Conservation (phyloP, 2,329 filamentous ascomycete genomes). For the Paraphaeosphaeria sporulosa region DNA sequence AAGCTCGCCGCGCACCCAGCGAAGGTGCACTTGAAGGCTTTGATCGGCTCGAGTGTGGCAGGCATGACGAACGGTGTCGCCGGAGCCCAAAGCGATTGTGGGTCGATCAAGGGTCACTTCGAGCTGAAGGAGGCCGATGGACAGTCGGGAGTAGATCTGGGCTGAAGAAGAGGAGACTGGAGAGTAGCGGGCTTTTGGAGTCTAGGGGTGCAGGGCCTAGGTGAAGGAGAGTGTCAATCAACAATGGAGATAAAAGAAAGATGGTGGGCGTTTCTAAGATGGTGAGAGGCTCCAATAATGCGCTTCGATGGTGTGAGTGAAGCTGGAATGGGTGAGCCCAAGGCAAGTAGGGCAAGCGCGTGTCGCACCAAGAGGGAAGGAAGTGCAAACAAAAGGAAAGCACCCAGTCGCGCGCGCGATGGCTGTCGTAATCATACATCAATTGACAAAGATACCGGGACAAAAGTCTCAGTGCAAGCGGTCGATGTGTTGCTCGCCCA, state of each 20-base stretch:
- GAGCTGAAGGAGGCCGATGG: no score
- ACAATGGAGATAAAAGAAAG: neutral
- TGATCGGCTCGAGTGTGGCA: slow-evolving; percentile 30
- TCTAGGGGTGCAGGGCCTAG: neutral
- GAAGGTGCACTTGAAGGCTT: slow-evolving; percentile 53
- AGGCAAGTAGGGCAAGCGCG: slow-evolving; percentile 1
- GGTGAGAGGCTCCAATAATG: neutral
- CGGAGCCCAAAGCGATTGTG: neutral
- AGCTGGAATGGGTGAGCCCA: neutral
- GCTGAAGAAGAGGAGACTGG: neutral
- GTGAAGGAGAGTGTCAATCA: neutral
- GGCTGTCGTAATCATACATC: neutral
- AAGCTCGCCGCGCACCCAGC: slow-evolving; percentile 57
- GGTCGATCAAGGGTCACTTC: neutral
- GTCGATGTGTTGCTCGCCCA: no score
- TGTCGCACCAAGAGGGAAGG: neutral
- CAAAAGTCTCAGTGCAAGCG: neutral
- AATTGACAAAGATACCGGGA: neutral
- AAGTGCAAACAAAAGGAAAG: slow-evolving; percentile 4
- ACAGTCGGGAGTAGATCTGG: neutral
- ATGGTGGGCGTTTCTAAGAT: neutral
- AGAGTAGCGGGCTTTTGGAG: neutral
- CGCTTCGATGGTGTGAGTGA: no score
- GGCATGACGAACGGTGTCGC: slow-evolving; percentile 30
- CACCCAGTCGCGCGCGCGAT: no score